These are phyloP conservation scores for Thelephora ganbajun DNA, from an alignment of 768 basidiomycete genomes.

Conservation along the genomic window DNA sequence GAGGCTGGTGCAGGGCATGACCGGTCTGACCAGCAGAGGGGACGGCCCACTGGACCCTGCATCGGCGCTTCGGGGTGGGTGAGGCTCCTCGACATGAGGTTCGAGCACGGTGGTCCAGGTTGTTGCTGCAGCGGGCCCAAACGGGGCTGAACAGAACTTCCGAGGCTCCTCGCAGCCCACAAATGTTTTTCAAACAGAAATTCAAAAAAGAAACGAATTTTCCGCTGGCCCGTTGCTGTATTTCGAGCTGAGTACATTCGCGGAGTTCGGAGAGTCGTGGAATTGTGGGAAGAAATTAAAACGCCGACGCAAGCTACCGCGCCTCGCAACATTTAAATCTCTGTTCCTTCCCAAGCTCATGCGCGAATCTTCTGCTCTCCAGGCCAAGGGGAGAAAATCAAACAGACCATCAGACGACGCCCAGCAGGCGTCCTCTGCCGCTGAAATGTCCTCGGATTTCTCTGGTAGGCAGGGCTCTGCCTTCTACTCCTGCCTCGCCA, in stretches of 20 bases:
- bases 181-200: too few species aligned
- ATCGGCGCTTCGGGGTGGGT: too few species aligned
- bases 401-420: neutral
- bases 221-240: too few species aligned
- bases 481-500: constrained; percentile 56
- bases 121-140: constrained; percentile 8
- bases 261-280: too few species aligned
- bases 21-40: too few species aligned
- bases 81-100: too few species aligned
- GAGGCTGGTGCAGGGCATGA: too few species aligned
- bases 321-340: neutral
- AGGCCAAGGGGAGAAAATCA: neutral
- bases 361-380: constrained; percentile 7
- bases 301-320: constrained; percentile 2
- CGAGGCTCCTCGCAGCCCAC: constrained; percentile 25
- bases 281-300: too few species aligned
- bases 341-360: constrained; percentile 9
- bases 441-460: constrained; percentile 29
- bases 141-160: constrained; percentile 14
- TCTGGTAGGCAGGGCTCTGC: constrained; percentile 32
- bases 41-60: too few species aligned
- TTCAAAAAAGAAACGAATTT: too few species aligned
- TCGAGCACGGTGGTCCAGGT: neutral
- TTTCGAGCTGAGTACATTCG: too few species aligned
- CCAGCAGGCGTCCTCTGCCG: neutral